phyloP scores from a whole-genome alignment of 768 basidiomycete species.

The Lanmaoa rubissima region DNA sequence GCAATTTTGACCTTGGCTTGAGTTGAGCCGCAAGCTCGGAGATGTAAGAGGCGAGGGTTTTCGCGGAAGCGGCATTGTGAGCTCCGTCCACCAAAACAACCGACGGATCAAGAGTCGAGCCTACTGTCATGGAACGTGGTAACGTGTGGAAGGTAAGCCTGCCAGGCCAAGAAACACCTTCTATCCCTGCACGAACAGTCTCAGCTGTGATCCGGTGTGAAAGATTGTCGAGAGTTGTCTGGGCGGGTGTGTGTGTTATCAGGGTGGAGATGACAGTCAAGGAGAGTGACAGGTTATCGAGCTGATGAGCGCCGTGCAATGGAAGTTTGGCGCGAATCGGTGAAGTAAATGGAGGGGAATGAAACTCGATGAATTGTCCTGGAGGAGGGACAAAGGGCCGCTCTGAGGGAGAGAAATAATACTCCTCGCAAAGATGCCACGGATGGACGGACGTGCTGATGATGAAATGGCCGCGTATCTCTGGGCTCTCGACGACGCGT shows the following conservation, averaged over 20 bases:
- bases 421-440: constrained; percentile 35
- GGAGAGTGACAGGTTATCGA: constrained; percentile 77
- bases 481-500: constrained; percentile 37
- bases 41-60: constrained; percentile 61
- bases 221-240: constrained; percentile 9
- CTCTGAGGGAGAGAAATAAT: constrained; percentile 33
- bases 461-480: constrained; percentile 42
- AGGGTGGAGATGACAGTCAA: constrained; percentile 60
- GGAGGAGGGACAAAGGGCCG: constrained; percentile 34
- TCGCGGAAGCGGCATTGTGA: constrained; percentile 82
- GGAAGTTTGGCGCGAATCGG: constrained; percentile 54
- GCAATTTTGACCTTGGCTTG: constrained; percentile 27
- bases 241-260: constrained; percentile 39
- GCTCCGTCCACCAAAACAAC: constrained; percentile 86
- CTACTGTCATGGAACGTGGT: constrained; percentile 20
- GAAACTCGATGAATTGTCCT: constrained; percentile 42
- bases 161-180: constrained; percentile 71
- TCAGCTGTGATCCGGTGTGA: constrained; percentile 43
- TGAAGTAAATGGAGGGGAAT: constrained; percentile 43
- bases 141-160: constrained; percentile 68
- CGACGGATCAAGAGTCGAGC: constrained; percentile 21
- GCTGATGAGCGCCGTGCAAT: constrained; percentile 80
- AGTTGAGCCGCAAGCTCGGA: constrained; percentile 34
- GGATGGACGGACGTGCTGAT: constrained; percentile 33
- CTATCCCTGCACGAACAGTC: constrained; percentile 57